Conservation (phyloP, 2,329 filamentous ascomycete species). For the Tetracladium maxilliforme region DNA sequence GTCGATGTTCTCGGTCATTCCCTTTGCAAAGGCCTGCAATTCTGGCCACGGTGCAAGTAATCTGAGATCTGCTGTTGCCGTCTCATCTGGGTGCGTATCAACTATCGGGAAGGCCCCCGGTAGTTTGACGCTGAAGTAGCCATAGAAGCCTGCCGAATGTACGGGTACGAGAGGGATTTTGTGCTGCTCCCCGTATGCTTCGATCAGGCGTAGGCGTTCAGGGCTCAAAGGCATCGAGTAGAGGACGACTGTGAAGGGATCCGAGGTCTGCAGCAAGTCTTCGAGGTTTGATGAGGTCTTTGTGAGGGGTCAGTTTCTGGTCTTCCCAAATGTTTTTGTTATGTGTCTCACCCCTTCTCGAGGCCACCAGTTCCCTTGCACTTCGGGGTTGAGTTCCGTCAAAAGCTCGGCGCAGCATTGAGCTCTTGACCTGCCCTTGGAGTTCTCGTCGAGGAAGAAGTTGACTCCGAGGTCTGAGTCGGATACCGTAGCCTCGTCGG, state of each 20-base stretch:
- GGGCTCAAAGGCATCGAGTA: slow-evolving; percentile 42
- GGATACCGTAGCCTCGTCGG: slow-evolving; percentile 62
- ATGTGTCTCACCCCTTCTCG: slow-evolving; percentile 23
- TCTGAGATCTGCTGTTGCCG: slow-evolving; percentile 71
- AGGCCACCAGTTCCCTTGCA: slow-evolving; percentile 58
- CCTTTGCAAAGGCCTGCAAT: slow-evolving; percentile 48
- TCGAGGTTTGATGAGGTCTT: no score
- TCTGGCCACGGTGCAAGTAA: slow-evolving; percentile 79
- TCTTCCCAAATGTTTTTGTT: slow-evolving; percentile 6
- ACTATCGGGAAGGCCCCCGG: slow-evolving; percentile 79
- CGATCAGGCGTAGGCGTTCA: slow-evolving; percentile 31
- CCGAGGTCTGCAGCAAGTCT: not conserved
- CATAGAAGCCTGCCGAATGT: slow-evolving; percentile 86
- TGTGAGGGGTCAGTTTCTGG: no score
- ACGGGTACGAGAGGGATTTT: slow-evolving; percentile 66
- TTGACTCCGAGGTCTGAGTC: slow-evolving; percentile 86
- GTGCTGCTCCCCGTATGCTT: slow-evolving; percentile 32
- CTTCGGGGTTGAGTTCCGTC: slow-evolving; percentile 84
- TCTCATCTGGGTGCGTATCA: slow-evolving; percentile 86
- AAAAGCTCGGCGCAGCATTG: slow-evolving; percentile 64
- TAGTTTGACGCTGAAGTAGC: slow-evolving; percentile 68
- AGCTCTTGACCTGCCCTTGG: slow-evolving; percentile 63
- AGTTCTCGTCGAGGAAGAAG: slow-evolving; percentile 80
- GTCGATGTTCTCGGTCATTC: slow-evolving; percentile 56
- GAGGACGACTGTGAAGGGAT: slow-evolving; percentile 44